phyloP scores from a whole-genome alignment of 257 asterid genomes.

The Solanum arcanum region DNA sequence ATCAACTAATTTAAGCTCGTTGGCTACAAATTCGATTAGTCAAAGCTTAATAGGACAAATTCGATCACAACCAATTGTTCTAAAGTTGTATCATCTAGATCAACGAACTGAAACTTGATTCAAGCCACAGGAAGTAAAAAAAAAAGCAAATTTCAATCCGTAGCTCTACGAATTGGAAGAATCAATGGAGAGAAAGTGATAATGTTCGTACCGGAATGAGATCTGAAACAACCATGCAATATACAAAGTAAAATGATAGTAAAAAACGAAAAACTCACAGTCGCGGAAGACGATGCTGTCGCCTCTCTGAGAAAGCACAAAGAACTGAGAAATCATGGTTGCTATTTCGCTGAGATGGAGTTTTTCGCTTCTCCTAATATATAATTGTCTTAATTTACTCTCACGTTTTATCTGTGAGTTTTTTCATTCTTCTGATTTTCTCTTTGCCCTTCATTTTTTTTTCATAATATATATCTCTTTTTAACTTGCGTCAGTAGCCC shows the following conservation, averaged over 20 bases:
- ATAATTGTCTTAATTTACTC: neutral
- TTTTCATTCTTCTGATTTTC: neutral
- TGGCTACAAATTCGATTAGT: neutral
- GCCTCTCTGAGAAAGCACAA: slow-evolving; percentile 97
- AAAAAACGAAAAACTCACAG: slow-evolving; percentile 30
- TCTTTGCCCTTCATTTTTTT: neutral
- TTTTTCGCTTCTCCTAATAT: neutral
- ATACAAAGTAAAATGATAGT: neutral
- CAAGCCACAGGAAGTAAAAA: neutral
- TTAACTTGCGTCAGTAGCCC: too few relatives aligned
- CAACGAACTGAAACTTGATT: neutral
- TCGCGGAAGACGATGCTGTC: slow-evolving; percentile 97
- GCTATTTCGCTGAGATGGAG: neutral
- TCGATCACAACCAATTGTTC: neutral
- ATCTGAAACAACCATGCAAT: neutral
- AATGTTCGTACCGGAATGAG: neutral
- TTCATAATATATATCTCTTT: too few relatives aligned
- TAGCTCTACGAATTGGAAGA: neutral
- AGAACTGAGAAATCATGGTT: slow-evolving; percentile 88
- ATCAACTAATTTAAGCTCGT: neutral
- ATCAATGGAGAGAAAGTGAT: neutral
- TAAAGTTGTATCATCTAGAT: neutral
- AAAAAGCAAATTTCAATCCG: neutral
- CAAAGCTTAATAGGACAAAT: neutral
- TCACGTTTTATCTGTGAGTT: neutral